A percentile compares a stretch with the other conserved stretches of the same genome.
phyloP scores from a whole-genome alignment of 352 stramenopile species.

The Phytophthora sp. region DNA sequence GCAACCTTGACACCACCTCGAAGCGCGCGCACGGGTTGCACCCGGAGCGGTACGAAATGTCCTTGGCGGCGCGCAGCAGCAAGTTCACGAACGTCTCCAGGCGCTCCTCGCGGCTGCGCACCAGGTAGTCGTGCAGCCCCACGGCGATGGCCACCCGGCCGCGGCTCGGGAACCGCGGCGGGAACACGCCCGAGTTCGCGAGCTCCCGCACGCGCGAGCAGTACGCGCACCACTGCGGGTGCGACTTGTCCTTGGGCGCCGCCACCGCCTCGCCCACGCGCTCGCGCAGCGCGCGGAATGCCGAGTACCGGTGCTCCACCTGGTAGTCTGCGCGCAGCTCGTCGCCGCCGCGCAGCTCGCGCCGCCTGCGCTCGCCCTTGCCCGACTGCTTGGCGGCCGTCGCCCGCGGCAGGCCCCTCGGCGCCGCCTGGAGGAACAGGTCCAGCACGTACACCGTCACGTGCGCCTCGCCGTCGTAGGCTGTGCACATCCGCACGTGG shows the following conservation, averaged over 20 bases:
- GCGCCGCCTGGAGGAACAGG: constrained; percentile 46
- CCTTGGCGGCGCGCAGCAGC: constrained; percentile 49
- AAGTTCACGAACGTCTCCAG: constrained; percentile 52
- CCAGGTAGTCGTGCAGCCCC: constrained; percentile 17
- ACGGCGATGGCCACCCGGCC: constrained; percentile 23
- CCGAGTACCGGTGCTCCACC: constrained; percentile 61
- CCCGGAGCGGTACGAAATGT: constrained; percentile 56
- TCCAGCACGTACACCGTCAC: constrained; percentile 58
- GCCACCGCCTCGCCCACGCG: constrained; percentile 34
- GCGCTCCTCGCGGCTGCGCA: constrained; percentile 35
- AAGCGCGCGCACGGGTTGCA: constrained; percentile 54
- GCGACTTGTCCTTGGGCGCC: constrained; percentile 31
- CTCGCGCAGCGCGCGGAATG: constrained; percentile 55
- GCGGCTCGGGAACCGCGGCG: constrained; percentile 42
- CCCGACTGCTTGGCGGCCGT: constrained; percentile 1
- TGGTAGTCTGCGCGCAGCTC: constrained; percentile 45
- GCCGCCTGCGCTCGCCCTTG: constrained; percentile 21
- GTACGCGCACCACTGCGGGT: constrained; percentile 68
- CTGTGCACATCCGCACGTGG: constrained; percentile 47
- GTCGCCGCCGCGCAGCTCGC: constrained; percentile 20
- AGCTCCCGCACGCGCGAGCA: constrained; percentile 55
- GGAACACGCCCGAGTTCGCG: constrained; percentile 44
- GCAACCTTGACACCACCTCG: constrained; percentile 45
- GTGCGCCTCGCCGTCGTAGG: constrained; percentile 35
- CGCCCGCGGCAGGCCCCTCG: constrained; percentile 45